Evolutionary conservation across 2,329 filamentous ascomycete genomes (phyloP).

Genomic region (Blastomyces emzantsi): DNA sequence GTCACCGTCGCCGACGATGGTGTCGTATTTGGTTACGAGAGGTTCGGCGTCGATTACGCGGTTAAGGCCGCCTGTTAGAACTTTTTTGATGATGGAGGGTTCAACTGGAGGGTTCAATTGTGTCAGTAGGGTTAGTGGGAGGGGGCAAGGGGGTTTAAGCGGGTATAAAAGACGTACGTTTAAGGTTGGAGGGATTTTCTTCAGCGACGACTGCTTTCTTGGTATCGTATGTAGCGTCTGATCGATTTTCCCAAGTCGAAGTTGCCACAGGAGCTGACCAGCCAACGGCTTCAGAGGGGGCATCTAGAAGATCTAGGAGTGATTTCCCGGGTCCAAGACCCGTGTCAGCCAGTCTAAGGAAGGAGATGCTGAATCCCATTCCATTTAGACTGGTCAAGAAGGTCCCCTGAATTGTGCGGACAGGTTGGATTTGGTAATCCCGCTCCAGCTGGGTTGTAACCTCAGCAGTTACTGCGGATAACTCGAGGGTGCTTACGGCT

Average conservation of each 20-base stretch:
- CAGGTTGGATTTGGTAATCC: constrained; percentile 52
- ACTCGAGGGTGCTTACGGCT: constrained; percentile 56
- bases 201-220: constrained; percentile 35
- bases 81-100: constrained; percentile 37
- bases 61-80: constrained; percentile 47
- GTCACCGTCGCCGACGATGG: constrained; percentile 81
- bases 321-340: constrained; percentile 46
- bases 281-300: constrained; percentile 56
- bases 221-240: constrained; percentile 36
- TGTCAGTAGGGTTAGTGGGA: constrained; percentile 4
- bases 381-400: constrained; percentile 67
- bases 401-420: constrained; percentile 54
- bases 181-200: constrained; percentile 46
- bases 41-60: constrained; percentile 55
- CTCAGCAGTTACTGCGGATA: constrained; percentile 60
- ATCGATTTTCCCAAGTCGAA: constrained; percentile 49
- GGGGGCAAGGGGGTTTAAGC: background rate
- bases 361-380: constrained; percentile 59
- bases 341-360: constrained; percentile 54
- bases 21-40: constrained; percentile 60
- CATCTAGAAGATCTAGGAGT: constrained; percentile 58
- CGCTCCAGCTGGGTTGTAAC: constrained; percentile 52
- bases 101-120: constrained; percentile 11
- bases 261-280: constrained; percentile 55
- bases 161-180: constrained; percentile 31